These are phyloP conservation scores for Prunus campanulata DNA, from an alignment of 306 rosid species.

Conservation along the genomic window DNA sequence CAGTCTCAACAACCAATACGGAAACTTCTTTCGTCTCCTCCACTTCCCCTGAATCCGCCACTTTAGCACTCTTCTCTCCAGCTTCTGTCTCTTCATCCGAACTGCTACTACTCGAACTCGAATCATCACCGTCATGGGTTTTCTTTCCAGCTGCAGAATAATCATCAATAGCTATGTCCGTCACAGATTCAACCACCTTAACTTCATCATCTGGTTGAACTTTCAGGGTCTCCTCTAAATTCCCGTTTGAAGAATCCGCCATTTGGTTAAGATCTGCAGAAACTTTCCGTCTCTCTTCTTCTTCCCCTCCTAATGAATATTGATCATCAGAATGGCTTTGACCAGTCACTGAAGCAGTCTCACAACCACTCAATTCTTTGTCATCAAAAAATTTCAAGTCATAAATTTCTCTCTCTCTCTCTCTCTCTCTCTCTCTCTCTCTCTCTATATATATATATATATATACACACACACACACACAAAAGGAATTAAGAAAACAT, in stretches of 20 bases:
- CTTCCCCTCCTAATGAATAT: conserved; percentile 26
- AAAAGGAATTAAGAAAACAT: neutral
- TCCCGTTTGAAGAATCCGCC: conserved; percentile 46
- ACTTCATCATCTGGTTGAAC: conserved; percentile 17
- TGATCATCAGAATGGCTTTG: neutral
- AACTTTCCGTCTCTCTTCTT: conserved; percentile 5
- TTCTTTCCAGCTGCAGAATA: conserved; percentile 9
- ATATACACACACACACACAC: neutral
- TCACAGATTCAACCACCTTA: conserved; percentile 15
- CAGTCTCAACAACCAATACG: conserved; percentile 21
- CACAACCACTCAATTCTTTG: conserved; percentile 5
- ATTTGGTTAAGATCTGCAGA: conserved; percentile 27
- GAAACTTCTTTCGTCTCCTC: conserved; percentile 11
- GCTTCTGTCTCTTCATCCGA: conserved; percentile 21
- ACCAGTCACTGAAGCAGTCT: conserved; percentile 10
- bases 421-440: too few relatives aligned
- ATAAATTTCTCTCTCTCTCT: neutral
- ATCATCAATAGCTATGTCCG: conserved; percentile 20
- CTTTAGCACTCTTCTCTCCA: conserved; percentile 17
- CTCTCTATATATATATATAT: neutral
- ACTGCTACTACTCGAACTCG: conserved; percentile 7
- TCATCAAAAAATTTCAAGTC: neutral
- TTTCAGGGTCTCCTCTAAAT: conserved; percentile 27
- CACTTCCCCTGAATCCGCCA: conserved; percentile 8
- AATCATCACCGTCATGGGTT: conserved; percentile 12